Conservation (phyloP, 2,329 filamentous ascomycete species). For the Trichoderma brevicompactum region DNA sequence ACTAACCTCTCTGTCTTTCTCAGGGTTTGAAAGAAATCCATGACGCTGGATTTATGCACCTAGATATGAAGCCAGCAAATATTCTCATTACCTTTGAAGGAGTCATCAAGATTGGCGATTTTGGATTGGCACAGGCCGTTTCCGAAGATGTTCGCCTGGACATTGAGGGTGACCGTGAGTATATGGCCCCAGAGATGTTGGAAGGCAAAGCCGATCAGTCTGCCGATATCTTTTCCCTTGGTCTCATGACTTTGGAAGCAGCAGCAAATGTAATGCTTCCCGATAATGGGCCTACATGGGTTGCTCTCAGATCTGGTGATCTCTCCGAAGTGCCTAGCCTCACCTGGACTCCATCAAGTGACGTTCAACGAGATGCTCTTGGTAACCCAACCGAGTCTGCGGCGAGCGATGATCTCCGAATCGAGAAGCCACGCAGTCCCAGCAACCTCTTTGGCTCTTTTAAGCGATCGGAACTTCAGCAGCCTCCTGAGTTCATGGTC, state of each 20-base stretch:
- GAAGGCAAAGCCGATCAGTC: constrained; percentile 86
- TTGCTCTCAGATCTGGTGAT: constrained; percentile 85
- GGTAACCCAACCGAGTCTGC: constrained; percentile 50
- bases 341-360: constrained; percentile 76
- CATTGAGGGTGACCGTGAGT: constrained; percentile 92
- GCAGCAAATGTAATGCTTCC: constrained; percentile 92
- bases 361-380: constrained; percentile 73
- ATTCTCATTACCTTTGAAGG: constrained; percentile 82
- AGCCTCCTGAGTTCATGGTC: constrained; percentile 89
- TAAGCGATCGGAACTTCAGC: constrained; percentile 55
- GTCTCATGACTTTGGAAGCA: constrained; percentile 92
- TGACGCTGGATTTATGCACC: constrained; percentile 80
- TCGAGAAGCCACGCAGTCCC: constrained; percentile 41
- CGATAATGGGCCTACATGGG: constrained; percentile 90
- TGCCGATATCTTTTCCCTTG: constrained; percentile 91
- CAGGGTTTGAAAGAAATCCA: constrained; percentile 91
- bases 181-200: constrained; percentile 92
- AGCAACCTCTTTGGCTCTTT: constrained; percentile 50
- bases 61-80: constrained; percentile 85
- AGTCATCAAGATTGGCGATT: constrained; percentile 82
- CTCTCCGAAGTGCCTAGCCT: constrained; percentile 86
- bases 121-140: constrained; percentile 80
- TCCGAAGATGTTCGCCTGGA: constrained; percentile 78
- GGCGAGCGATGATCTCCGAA: constrained; percentile 43
- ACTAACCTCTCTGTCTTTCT: constrained; percentile 26